Evolutionary conservation across 139 green algal species (phyloP), one percentile per base, ranked within the genome.

Genomic region (Klebsormidium nitens): DNA sequence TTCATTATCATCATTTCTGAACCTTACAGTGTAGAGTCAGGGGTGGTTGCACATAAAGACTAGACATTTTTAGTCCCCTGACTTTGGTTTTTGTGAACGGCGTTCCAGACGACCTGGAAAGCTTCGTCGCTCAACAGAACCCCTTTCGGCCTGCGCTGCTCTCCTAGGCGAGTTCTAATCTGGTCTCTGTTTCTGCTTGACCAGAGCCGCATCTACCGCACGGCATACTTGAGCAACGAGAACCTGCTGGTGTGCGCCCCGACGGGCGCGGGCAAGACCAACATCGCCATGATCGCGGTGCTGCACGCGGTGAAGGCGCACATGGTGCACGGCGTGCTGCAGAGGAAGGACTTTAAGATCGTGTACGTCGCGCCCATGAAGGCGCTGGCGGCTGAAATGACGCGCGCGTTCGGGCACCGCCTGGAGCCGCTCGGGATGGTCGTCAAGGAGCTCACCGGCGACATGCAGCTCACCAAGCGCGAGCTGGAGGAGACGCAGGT

Each of bases 321-420:
- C 48, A 47, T 61, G 40, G 17, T 62, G 38, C 28, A 44, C 3
- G 65, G 68, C 23, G 48, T 60, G 5, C 40, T 76, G 14, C 71
- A 83, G 37, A 69, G 55, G 42, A 55, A 71, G 0, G 80, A 79
- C 36, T 94, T 92, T 76, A 89, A 92, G 81, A 85, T 98, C 19
- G 91, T 98, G 5, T 98, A 98, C 62, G 91, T 98, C 29, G 93
- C 93, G 3, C 93, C 93, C 55, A 98, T 98, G 93, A 98, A 98
- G 87, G 92, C 92, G 2, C 77, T 97, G 42, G 92, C 92, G 2
- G 91, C 89, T 2, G 91, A 97, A 76, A 83, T 91, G 38, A 88
- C 91, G 0, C 62, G 76, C 35, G 88, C 90, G 58, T 98, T 98
- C 74, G 64, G 65, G 28, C 88, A 87, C 70, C 64, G 93, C 2